Conservation (phyloP, 805 yeast species). For the Yamadazyma kitorensis region DNA sequence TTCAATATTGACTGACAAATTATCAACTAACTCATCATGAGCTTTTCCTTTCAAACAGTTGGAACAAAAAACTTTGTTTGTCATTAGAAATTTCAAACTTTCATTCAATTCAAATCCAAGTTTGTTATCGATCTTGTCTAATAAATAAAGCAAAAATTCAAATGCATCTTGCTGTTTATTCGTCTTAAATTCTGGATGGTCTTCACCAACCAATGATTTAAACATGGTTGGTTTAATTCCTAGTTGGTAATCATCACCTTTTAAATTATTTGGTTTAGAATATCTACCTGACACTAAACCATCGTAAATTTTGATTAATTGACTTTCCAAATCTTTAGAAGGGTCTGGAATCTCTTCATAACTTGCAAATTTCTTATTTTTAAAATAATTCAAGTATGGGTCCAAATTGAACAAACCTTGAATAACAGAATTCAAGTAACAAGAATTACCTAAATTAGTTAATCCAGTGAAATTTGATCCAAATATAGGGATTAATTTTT, state of each 20-base stretch:
- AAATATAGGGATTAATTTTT: slow-evolving; percentile 56
- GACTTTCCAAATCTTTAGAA: slow-evolving; percentile 64
- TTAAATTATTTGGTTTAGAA: slow-evolving; percentile 50
- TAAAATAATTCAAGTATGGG: slow-evolving; percentile 38
- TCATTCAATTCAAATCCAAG: slow-evolving; percentile 47
- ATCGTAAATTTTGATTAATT: slow-evolving; percentile 73
- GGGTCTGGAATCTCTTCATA: slow-evolving; percentile 41
- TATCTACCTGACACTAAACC: slow-evolving; percentile 77
- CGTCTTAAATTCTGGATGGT: slow-evolving; percentile 79
- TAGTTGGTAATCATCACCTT: slow-evolving; percentile 54
- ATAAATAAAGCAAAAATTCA: slow-evolving; percentile 74
- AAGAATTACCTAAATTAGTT: slow-evolving; percentile 88
- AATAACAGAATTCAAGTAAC: slow-evolving; percentile 79
- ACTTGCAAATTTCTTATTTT: slow-evolving; percentile 27
- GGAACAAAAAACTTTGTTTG: slow-evolving; percentile 58
- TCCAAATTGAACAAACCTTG: slow-evolving; percentile 62
- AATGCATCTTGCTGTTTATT: slow-evolving; percentile 94
- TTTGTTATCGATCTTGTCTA: slow-evolving; percentile 57
- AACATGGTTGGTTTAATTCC: slow-evolving; percentile 79
- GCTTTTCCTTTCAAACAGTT: slow-evolving; percentile 62
- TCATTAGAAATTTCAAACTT: slow-evolving; percentile 60
- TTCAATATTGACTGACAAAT: slow-evolving; percentile 57
- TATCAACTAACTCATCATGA: slow-evolving; percentile 55
- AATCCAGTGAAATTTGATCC: slow-evolving; percentile 84
- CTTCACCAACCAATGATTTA: slow-evolving; percentile 71